Percentiles rank a stretch among this genome's conserved stretches.
Conservation (phyloP, 768 basidiomycete species). For the Thelephora ganbajun region DNA sequence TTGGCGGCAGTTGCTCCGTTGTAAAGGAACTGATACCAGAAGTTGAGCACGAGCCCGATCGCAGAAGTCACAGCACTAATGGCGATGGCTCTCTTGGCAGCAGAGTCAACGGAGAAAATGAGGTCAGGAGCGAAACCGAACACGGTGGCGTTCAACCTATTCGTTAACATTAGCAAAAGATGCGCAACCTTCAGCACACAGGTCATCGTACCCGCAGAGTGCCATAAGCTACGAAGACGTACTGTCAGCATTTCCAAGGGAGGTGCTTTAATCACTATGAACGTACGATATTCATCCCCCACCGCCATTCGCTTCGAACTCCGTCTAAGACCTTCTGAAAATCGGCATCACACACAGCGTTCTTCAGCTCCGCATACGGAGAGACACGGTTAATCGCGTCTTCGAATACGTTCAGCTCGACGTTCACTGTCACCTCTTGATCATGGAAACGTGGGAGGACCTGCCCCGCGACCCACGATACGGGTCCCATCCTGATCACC, state of each 20-base stretch:
- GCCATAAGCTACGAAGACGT: background rate
- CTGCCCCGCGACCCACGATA: background rate
- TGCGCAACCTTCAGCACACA: background rate
- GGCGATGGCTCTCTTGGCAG: conserved; percentile 39
- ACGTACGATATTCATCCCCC: background rate
- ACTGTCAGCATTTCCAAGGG: background rate
- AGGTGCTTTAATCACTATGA: background rate
- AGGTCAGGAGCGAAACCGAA: conserved; percentile 43
- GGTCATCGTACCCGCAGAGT: background rate
- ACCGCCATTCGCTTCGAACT: background rate
- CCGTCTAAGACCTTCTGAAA: background rate
- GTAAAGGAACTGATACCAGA: conserved; percentile 57
- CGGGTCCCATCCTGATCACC: background rate
- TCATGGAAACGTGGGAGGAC: background rate
- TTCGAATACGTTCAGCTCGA: background rate
- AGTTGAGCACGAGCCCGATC: conserved; percentile 46
- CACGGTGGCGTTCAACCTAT: conserved; percentile 36
- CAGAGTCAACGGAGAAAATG: conserved; percentile 31
- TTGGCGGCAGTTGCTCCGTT: conserved; percentile 34
- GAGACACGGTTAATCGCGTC: background rate
- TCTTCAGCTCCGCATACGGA: background rate
- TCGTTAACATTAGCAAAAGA: conserved; percentile 1
- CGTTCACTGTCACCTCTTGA: background rate
- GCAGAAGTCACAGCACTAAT: conserved; percentile 46
- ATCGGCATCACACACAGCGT: background rate